These are phyloP conservation scores for Omphalotus olearius DNA, from an alignment of 1,284 basidiomycete species.

Conservation along the genomic window DNA sequence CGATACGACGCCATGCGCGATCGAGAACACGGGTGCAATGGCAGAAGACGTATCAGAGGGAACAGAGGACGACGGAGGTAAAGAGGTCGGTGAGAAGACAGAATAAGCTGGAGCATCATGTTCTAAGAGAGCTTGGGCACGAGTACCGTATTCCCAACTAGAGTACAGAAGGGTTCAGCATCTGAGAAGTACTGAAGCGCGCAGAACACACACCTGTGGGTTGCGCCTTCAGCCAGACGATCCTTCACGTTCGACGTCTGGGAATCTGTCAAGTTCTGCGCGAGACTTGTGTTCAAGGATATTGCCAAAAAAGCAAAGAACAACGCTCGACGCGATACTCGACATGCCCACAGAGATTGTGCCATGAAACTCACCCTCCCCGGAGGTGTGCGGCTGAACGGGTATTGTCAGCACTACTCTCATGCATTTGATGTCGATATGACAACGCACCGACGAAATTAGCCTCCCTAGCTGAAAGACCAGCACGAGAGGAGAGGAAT, in stretches of 20 bases:
- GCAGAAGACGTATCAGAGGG: constrained; percentile 30
- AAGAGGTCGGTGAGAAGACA: constrained; percentile 35
- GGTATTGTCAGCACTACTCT: too few species aligned
- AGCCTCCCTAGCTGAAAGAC: too few species aligned
- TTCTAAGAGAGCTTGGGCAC: constrained; percentile 56
- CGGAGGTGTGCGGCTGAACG: too few species aligned
- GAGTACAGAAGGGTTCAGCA: constrained; percentile 4
- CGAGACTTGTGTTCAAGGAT: constrained; percentile 9
- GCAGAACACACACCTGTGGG: constrained; percentile 20
- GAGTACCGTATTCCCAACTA: constrained; percentile 69
- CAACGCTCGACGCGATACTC: neutral
- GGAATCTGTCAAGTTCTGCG: constrained; percentile 23
- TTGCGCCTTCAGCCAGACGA: constrained; percentile 25
- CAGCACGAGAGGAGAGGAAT: too few species aligned
- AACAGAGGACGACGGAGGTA: constrained; percentile 37
- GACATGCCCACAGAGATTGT: too few species aligned
- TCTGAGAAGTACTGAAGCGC: neutral
- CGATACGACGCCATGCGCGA: constrained; percentile 52
- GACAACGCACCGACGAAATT: too few species aligned
- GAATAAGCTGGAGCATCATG: constrained; percentile 45
- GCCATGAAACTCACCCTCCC: too few species aligned
- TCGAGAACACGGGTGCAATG: constrained; percentile 51
- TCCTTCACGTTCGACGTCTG: constrained; percentile 21
- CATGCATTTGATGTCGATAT: too few species aligned
- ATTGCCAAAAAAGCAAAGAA: constrained; percentile 1